A percentile compares a stretch with the other conserved stretches of the same genome.
phyloP scores from a whole-genome alignment of 371 early-diverging fungal species.

The Circinella minor region DNA sequence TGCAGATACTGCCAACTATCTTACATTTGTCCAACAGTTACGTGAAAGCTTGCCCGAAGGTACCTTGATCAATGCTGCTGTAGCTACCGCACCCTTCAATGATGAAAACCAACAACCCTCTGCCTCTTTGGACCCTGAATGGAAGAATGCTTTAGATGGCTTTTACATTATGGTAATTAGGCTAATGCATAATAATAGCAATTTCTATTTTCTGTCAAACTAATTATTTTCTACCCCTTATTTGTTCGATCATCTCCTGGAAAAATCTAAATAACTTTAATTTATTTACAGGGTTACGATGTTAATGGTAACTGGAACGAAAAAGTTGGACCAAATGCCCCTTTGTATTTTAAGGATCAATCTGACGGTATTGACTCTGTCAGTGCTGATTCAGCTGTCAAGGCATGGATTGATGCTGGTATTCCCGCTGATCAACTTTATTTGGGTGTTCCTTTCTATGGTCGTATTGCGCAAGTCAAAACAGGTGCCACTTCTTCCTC shows the following conservation, averaged over 20 bases:
- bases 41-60: constrained; percentile 31
- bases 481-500: not conserved
- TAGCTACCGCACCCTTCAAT: constrained; percentile 27
- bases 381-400: constrained; percentile 35
- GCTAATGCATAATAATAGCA: not conserved
- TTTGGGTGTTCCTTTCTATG: constrained; percentile 67
- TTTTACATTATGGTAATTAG: constrained; percentile 31
- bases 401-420: constrained; percentile 60
- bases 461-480: constrained; percentile 36
- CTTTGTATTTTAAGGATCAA: constrained; percentile 41
- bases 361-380: constrained; percentile 17
- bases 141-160: constrained; percentile 25
- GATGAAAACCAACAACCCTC: constrained; percentile 25
- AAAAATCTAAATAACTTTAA: constrained; percentile 20
- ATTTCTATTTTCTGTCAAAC: not conserved
- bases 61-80: constrained; percentile 30
- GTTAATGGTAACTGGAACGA: constrained; percentile 38
- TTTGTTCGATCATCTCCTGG: not conserved
- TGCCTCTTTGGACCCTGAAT: constrained; percentile 15
- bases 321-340: constrained; percentile 63
- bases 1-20: constrained; percentile 61
- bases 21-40: constrained; percentile 25
- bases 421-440: constrained; percentile 56
- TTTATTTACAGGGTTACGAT: constrained; percentile 43
- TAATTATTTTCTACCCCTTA: not conserved